Conservation (phyloP, 108 stramenopile genomes). For the Conticribra weissflogii region DNA sequence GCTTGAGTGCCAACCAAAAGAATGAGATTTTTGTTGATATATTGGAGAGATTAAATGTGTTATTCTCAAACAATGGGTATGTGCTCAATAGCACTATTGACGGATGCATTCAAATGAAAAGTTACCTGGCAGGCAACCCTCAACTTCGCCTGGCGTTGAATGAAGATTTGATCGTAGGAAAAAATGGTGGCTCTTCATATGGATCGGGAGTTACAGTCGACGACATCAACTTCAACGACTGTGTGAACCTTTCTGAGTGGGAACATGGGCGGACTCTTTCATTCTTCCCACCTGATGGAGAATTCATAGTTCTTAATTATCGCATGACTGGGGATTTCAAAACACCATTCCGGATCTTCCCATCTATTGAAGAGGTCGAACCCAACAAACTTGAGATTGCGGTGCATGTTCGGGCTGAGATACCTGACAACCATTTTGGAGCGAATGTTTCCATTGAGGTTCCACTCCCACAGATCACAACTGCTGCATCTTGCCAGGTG, state of each 20-base stretch:
- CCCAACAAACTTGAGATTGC: slow-evolving; percentile 90
- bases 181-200: slow-evolving; percentile 59
- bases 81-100: slow-evolving; percentile 98
- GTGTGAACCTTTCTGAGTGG: slow-evolving; percentile 96
- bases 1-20: slow-evolving; percentile 73
- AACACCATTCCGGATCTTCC: slow-evolving; percentile 97
- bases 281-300: slow-evolving; percentile 98
- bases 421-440: slow-evolving; percentile 96
- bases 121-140: slow-evolving; percentile 95
- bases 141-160: slow-evolving; percentile 97
- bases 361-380: slow-evolving; percentile 91
- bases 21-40: slow-evolving; percentile 99
- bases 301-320: slow-evolving; percentile 98
- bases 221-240: slow-evolving; percentile 99
- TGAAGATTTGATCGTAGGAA: slow-evolving; percentile 97
- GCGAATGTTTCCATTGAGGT: slow-evolving; percentile 92
- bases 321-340: slow-evolving; percentile 96
- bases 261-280: slow-evolving; percentile 86
- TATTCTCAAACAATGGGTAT: slow-evolving; percentile 98
- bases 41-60: slow-evolving; percentile 96
- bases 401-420: slow-evolving; percentile 93
- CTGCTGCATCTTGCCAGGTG: slow-evolving; percentile 69
- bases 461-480: slow-evolving; percentile 85
- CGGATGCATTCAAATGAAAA: slow-evolving; percentile 98
- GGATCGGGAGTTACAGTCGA: slow-evolving; percentile 86